Evolutionary conservation across 805 yeast species (phyloP).

Genomic region (Kurtzmaniella cleridarum): DNA sequence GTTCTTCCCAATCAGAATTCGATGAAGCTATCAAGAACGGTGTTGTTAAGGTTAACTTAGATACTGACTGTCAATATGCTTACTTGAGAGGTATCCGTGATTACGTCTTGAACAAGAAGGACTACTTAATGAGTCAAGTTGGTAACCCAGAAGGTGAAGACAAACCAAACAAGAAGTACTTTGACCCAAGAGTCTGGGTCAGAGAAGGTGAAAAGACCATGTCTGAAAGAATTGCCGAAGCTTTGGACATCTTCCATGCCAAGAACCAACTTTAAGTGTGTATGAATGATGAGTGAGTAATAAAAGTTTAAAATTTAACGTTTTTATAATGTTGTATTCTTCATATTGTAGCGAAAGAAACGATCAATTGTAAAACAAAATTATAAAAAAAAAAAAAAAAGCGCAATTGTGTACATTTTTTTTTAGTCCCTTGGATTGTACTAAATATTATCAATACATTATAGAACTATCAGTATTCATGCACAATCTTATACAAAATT

Average conservation of each 20-base stretch:
- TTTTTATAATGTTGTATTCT: not conserved
- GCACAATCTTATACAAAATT: no score
- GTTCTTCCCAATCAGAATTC: conserved; percentile 89
- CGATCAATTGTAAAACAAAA: no score
- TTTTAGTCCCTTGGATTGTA: no score
- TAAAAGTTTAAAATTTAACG: not conserved
- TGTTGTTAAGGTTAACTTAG: conserved; percentile 98
- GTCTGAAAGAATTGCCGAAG: conserved; percentile 78
- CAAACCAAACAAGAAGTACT: conserved; percentile 99
- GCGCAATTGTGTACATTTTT: no score
- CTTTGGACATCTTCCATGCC: conserved; percentile 83
- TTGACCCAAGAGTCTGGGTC: conserved; percentile 99
- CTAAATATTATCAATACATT: no score
- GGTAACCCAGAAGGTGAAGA: conserved; percentile 99
- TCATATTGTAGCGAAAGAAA: no score
- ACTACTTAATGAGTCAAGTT: conserved; percentile 79
- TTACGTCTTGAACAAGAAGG: conserved; percentile 93
- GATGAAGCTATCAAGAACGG: conserved; percentile 87
- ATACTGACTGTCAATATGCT: conserved; percentile 98
- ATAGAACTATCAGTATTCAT: no score
- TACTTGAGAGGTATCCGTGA: conserved; percentile 96
- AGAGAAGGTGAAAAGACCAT: conserved; percentile 99
- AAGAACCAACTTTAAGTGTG: conserved; percentile 47
- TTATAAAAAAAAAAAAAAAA: no score
- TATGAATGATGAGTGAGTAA: not conserved